Evolutionary conservation across 1,284 basidiomycete genomes (phyloP).

Genomic region (Trichosporon ovoides): DNA sequence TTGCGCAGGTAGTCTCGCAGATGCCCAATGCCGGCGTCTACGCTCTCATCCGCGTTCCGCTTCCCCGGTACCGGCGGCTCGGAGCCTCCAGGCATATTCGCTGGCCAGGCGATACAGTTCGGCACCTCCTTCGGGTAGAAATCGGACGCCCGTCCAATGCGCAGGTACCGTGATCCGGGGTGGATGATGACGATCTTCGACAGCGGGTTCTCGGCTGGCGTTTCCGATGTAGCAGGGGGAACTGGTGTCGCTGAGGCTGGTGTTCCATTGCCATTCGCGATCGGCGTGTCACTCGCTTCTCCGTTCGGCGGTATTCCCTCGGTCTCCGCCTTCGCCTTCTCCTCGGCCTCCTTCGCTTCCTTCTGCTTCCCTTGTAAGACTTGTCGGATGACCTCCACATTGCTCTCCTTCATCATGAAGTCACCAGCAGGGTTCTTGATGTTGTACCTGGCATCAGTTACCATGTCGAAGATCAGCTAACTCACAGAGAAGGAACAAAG

Average conservation of each 20-base stretch:
- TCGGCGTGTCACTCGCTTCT: background rate
- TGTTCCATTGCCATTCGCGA: background rate
- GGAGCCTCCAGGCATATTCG: conserved; percentile 17
- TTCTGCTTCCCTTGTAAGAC: conserved; percentile 14
- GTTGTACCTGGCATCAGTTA: conserved; percentile 27
- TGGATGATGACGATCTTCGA: conserved; percentile 73
- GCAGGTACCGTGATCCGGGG: conserved; percentile 78
- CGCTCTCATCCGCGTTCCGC: conserved; percentile 49
- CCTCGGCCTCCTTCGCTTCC: conserved; percentile 15
- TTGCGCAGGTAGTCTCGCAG: conserved; percentile 70
- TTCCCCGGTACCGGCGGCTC: conserved; percentile 35
- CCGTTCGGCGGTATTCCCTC: background rate
- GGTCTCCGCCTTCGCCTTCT: background rate
- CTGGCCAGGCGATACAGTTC: conserved; percentile 38
- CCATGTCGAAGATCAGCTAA: background rate
- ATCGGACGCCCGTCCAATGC: conserved; percentile 87
- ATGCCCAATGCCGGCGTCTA: conserved; percentile 67
- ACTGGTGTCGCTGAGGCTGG: background rate
- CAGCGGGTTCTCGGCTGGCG: conserved; percentile 25
- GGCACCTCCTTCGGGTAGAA: conserved; percentile 47
- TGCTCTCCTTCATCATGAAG: conserved; percentile 34
- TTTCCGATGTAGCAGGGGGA: background rate
- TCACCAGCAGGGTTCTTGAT: conserved; percentile 46
- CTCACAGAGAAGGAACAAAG: conserved; percentile 37
- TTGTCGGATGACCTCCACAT: conserved; percentile 39